Conservation (phyloP, 371 early-diverging fungal species). For the Syncephalis plumigaleata region DNA sequence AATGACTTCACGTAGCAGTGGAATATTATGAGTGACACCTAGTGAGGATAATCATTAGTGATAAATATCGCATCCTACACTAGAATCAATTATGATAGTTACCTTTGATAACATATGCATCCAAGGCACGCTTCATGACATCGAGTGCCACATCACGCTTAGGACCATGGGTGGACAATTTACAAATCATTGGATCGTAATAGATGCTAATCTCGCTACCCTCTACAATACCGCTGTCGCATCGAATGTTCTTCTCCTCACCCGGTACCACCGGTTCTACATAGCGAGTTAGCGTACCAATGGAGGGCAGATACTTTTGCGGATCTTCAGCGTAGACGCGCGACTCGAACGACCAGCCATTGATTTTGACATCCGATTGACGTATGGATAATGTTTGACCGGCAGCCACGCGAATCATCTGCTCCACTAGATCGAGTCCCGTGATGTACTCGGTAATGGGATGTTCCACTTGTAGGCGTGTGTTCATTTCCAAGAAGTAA, state of each 20-base stretch:
- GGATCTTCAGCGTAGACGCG: constrained; percentile 86
- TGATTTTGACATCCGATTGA: constrained; percentile 36
- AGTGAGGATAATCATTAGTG: no score
- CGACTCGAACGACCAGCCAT: constrained; percentile 75
- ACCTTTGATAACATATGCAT: constrained; percentile 80
- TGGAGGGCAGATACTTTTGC: constrained; percentile 73
- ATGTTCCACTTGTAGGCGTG: constrained; percentile 89
- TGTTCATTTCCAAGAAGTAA: constrained; percentile 83
- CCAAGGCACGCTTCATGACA: constrained; percentile 67
- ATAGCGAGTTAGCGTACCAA: constrained; percentile 71
- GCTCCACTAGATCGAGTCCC: constrained; percentile 83
- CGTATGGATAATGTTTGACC: constrained; percentile 31
- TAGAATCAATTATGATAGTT: background rate
- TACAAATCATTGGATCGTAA: constrained; percentile 75
- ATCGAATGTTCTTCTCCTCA: constrained; percentile 41
- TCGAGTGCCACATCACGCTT: constrained; percentile 60
- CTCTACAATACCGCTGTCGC: constrained; percentile 64
- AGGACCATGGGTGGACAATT: constrained; percentile 71
- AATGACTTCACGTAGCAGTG: constrained; percentile 76
- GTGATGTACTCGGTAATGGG: constrained; percentile 93
- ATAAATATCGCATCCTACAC: no score
- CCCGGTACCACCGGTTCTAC: constrained; percentile 30
- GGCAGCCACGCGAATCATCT: constrained; percentile 68
- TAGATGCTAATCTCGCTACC: constrained; percentile 71
- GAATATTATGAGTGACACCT: constrained; percentile 90